Evolutionary conservation across 1,284 basidiomycete genomes (phyloP).

Genomic region (Naganishia albida): DNA sequence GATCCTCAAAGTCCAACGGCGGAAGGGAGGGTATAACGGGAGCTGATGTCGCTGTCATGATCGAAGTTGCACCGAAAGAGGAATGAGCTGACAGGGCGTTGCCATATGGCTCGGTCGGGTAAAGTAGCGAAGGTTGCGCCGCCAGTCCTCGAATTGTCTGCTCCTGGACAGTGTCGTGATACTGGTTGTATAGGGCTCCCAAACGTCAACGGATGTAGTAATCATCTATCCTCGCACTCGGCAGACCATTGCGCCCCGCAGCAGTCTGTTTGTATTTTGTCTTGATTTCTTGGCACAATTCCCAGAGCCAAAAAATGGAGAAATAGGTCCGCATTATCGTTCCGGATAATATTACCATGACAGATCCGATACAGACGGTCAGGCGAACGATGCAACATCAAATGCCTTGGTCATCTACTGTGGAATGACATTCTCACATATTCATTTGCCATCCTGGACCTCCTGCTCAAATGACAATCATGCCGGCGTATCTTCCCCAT

Average conservation of each 20-base stretch:
- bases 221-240: background rate
- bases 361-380: background rate
- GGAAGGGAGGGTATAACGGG: slow-evolving; percentile 3
- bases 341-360: background rate
- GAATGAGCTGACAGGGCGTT: background rate
- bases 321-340: background rate
- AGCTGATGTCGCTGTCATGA: slow-evolving; percentile 10
- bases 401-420: background rate
- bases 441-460: background rate
- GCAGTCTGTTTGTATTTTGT: slow-evolving; percentile 14
- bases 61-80: slow-evolving; percentile 7
- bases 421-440: background rate
- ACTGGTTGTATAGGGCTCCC: too few species aligned
- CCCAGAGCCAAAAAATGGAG: background rate
- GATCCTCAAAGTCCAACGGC: slow-evolving; percentile 16
- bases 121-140: too few species aligned
- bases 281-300: slow-evolving; percentile 16
- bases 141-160: too few species aligned
- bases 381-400: background rate
- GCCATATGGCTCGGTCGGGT: background rate
- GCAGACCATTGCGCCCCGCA: background rate
- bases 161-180: too few species aligned
- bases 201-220: too few species aligned
- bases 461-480: background rate
- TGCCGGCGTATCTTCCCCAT: slow-evolving; percentile 28